A percentile compares a stretch with the other conserved stretches of the same genome.
phyloP scores from a whole-genome alignment of 805 yeast species.

The Candida sithepensis region DNA sequence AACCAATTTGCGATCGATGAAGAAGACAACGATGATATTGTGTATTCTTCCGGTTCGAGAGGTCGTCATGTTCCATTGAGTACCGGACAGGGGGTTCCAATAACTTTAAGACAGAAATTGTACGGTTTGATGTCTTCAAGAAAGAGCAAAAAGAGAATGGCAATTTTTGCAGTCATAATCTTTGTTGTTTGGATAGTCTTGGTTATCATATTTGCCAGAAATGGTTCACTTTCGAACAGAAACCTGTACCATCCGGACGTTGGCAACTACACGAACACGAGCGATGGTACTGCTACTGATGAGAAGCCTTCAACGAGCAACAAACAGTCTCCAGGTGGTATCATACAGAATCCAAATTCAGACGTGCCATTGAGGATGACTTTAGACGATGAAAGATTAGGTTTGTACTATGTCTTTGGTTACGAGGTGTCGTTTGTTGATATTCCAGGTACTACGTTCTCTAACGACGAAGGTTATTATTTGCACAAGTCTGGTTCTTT shows the following conservation, averaged over 20 bases:
- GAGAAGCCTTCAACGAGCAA: background rate
- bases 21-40: constrained; percentile 15
- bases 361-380: constrained; percentile 18
- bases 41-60: constrained; percentile 8
- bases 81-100: constrained; percentile 1
- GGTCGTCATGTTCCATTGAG: constrained; percentile 4
- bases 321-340: too few species aligned
- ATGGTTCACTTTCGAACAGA: constrained; percentile 16
- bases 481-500: constrained; percentile 15
- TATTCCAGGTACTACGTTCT: constrained; percentile 23
- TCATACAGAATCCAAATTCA: constrained; percentile 2
- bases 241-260: constrained; percentile 14
- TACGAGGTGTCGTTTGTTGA: constrained; percentile 25
- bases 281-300: constrained; percentile 4
- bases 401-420: constrained; percentile 26
- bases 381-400: constrained; percentile 28
- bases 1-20: constrained; percentile 25
- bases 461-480: constrained; percentile 45
- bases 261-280: constrained; percentile 6
- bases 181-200: constrained; percentile 26
- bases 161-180: constrained; percentile 13
- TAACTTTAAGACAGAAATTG: constrained; percentile 7
- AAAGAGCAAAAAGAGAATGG: constrained; percentile 16
- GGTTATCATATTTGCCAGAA: constrained; percentile 21
- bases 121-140: constrained; percentile 11